phyloP scores from a whole-genome alignment of 495 filamentous ascomycete genomes.

The Stereocaulon alpinum region DNA sequence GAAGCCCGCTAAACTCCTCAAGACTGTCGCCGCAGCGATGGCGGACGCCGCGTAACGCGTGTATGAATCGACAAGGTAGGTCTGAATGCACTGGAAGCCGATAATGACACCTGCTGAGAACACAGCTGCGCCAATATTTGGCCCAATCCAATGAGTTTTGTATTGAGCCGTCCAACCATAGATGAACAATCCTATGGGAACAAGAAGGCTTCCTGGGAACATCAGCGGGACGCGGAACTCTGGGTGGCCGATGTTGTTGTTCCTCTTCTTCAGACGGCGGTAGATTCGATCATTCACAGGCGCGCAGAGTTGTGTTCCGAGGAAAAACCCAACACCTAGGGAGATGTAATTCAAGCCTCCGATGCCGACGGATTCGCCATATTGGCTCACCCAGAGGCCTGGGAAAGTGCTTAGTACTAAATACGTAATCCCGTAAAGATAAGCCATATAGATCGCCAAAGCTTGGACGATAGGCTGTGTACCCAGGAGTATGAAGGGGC shows the following conservation, averaged over 20 bases:
- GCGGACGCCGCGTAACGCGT: conserved; percentile 65
- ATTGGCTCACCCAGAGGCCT: conserved; percentile 47
- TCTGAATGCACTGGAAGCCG: conserved; percentile 59
- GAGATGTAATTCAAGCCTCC: conserved; percentile 62
- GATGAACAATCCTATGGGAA: conserved; percentile 55
- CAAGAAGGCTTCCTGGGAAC: conserved; percentile 43
- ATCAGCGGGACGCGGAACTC: conserved; percentile 64
- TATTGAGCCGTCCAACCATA: conserved; percentile 64
- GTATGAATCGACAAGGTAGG: conserved; percentile 71
- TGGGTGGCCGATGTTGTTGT: conserved; percentile 46
- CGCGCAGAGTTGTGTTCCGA: conserved; percentile 52
- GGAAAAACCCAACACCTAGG: conserved; percentile 58
- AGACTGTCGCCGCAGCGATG: conserved; percentile 52
- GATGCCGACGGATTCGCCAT: conserved; percentile 50
- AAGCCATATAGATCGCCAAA: conserved; percentile 54
- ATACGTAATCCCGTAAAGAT: conserved; percentile 64
- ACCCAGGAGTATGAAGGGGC: conserved; percentile 47
- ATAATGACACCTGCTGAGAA: conserved; percentile 52
- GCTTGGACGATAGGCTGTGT: conserved; percentile 53
- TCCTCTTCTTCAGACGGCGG: conserved; percentile 45
- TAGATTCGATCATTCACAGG: conserved; percentile 59
- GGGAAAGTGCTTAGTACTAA: conserved; percentile 63
- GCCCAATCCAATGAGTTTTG: conserved; percentile 57
- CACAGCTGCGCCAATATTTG: conserved; percentile 56
- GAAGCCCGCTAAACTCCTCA: conserved; percentile 61